Conservation (phyloP, 2,329 filamentous ascomycete genomes). For the Penicillium sp. region DNA sequence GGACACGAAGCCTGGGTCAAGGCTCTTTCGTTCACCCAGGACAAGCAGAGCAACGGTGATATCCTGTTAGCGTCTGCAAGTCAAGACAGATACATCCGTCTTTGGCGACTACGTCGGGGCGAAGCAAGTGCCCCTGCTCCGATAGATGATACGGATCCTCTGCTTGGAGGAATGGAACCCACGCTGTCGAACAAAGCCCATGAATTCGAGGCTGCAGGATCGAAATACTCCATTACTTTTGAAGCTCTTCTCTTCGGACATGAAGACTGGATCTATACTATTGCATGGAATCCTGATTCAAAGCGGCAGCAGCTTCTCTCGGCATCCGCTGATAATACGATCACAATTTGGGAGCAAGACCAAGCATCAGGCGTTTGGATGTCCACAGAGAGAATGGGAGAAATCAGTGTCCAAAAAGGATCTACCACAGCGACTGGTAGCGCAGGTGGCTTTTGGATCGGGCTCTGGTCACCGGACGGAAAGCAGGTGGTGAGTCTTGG, state of each 20-base stretch:
- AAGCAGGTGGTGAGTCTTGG: slow-evolving; percentile 75
- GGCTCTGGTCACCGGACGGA: slow-evolving; percentile 82
- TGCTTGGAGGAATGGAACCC: slow-evolving; percentile 52
- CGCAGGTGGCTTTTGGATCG: slow-evolving; percentile 94
- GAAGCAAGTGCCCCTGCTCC: slow-evolving; percentile 55
- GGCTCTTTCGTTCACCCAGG: slow-evolving; percentile 72
- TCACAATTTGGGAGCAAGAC: slow-evolving; percentile 90
- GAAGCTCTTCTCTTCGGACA: slow-evolving; percentile 92
- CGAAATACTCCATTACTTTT: slow-evolving; percentile 79
- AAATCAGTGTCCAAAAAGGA: slow-evolving; percentile 91
- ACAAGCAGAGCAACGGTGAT: slow-evolving; percentile 59
- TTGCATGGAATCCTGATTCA: slow-evolving; percentile 63
- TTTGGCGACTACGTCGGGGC: slow-evolving; percentile 82
- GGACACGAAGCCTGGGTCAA: slow-evolving; percentile 96
- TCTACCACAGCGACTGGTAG: slow-evolving; percentile 95
- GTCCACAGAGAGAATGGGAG: slow-evolving; percentile 78
- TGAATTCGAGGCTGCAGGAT: slow-evolving; percentile 60
- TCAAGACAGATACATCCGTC: slow-evolving; percentile 93
- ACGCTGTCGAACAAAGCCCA: slow-evolving; percentile 89
- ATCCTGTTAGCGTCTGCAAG: slow-evolving; percentile 86
- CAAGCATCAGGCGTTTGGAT: slow-evolving; percentile 84
- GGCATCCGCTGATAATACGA: slow-evolving; percentile 89
- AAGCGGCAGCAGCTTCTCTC: slow-evolving; percentile 72
- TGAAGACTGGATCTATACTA: slow-evolving; percentile 97
- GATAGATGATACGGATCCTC: slow-evolving; percentile 34